phyloP scores from a whole-genome alignment of 176 grass and related monocot species.

The Calamus simplicifolius region DNA sequence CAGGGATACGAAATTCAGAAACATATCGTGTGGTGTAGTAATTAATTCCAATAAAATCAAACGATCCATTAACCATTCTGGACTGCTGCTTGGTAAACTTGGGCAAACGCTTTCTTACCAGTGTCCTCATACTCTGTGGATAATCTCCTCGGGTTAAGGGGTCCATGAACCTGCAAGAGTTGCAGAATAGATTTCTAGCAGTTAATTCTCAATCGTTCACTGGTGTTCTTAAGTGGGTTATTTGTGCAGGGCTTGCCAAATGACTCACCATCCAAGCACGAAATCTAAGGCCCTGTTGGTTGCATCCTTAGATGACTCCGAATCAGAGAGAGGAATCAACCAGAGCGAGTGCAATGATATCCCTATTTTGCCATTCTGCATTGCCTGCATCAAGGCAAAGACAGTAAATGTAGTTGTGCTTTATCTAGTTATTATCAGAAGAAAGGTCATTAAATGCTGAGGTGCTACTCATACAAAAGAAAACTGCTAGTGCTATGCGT shows the following conservation, averaged over 20 bases:
- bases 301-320: conserved; percentile 46
- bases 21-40: conserved; percentile 81
- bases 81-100: conserved; percentile 71
- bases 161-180: conserved; percentile 64
- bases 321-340: conserved; percentile 65
- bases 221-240: no score
- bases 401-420: no score
- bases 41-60: conserved; percentile 87
- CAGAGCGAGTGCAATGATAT: conserved; percentile 67
- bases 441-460: not conserved
- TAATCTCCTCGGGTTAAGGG: conserved; percentile 66
- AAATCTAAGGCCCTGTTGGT: conserved; percentile 59
- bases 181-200: not conserved
- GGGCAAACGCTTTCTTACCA: conserved; percentile 60
- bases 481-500: no score
- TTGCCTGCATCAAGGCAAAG: conserved; percentile 15
- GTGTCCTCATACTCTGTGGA: conserved; percentile 48
- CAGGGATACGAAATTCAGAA: conserved; percentile 15
- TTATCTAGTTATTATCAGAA: no score
- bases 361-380: conserved; percentile 69
- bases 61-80: conserved; percentile 56
- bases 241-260: not conserved
- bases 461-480: no score
- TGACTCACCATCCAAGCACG: conserved; percentile 92
- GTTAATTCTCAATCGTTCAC: no score